phyloP scores from a whole-genome alignment of 2,329 filamentous ascomycete species.

The Cadophora malorum region DNA sequence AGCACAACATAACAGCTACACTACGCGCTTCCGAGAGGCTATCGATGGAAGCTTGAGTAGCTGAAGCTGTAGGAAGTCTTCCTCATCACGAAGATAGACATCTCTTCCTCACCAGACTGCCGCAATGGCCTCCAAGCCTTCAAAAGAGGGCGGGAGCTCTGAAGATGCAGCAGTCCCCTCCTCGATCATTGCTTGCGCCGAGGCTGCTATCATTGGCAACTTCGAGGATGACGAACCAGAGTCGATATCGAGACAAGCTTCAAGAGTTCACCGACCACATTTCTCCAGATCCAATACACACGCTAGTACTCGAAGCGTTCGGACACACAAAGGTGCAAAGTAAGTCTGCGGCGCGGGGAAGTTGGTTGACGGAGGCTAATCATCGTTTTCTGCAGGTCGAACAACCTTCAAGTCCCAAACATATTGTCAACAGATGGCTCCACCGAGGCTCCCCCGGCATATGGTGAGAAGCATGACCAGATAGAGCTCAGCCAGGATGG shows the following conservation, averaged over 20 bases:
- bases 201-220: conserved; percentile 44
- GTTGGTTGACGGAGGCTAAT: conserved; percentile 16
- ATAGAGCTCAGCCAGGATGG: conserved; percentile 67
- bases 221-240: conserved; percentile 30
- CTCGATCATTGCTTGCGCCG: conserved; percentile 43
- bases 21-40: neutral
- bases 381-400: conserved; percentile 24
- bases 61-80: neutral
- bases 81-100: neutral
- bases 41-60: neutral
- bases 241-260: conserved; percentile 22
- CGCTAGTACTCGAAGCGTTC: conserved; percentile 14
- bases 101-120: neutral
- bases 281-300: conserved; percentile 28
- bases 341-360: conserved; percentile 19
- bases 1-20: neutral
- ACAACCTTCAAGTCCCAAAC: conserved; percentile 35
- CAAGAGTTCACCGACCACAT: conserved; percentile 24
- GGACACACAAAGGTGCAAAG: conserved; percentile 19
- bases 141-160: conserved; percentile 15
- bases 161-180: conserved; percentile 34
- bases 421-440: conserved; percentile 26
- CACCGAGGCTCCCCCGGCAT: conserved; percentile 56
- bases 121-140: conserved; percentile 26
- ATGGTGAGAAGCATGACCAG: conserved; percentile 62